These are phyloP conservation scores for Malus hybrid DNA, from an alignment of 331 rosid genomes.

Conservation along the genomic window DNA sequence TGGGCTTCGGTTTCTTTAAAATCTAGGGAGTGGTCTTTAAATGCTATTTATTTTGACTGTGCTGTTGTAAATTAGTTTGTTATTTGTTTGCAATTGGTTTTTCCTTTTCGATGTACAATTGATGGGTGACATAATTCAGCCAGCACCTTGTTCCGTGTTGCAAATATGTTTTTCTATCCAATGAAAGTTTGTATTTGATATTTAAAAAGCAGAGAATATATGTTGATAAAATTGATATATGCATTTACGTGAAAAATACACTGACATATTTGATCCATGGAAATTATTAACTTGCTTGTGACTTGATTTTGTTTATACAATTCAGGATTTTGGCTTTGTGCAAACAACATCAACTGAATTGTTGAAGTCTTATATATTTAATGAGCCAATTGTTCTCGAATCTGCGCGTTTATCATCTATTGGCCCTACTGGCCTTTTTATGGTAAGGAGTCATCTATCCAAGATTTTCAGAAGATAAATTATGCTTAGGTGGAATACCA, in stretches of 20 bases:
- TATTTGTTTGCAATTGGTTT: not conserved
- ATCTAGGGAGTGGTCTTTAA: not conserved
- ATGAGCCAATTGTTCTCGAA: constrained; percentile 65
- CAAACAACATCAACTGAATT: constrained; percentile 85
- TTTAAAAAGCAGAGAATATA: not conserved
- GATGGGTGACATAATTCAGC: not conserved
- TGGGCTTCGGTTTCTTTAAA: not conserved
- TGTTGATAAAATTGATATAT: not conserved
- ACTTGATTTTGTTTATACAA: constrained; percentile 23
- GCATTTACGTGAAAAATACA: not conserved
- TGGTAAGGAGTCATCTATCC: constrained; percentile 32
- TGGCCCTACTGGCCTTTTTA: constrained; percentile 63
- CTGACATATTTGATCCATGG: not conserved
- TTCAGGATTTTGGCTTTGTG: constrained; percentile 82
- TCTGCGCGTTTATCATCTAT: constrained; percentile 55
- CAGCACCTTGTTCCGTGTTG: not conserved
- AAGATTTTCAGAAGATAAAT: not conserved
- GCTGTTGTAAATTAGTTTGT: not conserved
- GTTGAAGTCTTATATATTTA: constrained; percentile 72
- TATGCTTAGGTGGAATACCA: not conserved
- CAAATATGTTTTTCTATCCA: not conserved
- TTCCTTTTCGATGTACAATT: not conserved
- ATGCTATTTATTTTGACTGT: not conserved
- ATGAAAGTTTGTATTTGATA: not conserved
- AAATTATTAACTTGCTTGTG: constrained; percentile 2